Evolutionary conservation across 2,329 filamentous ascomycete species (phyloP).

Genomic region (Metarhizium rileyi): DNA sequence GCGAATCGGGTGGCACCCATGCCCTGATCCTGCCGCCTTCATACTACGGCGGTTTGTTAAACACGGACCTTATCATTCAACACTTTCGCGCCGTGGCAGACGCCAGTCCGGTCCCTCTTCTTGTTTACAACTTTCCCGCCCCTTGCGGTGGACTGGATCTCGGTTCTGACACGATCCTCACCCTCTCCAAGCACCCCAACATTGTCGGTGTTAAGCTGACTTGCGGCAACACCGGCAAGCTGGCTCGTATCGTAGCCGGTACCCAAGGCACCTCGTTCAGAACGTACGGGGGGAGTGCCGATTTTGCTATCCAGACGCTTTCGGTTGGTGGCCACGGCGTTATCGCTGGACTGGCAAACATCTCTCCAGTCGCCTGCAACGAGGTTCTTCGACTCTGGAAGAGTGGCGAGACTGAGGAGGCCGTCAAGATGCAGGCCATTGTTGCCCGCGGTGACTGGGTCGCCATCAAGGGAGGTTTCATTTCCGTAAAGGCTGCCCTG

Average conservation of each 20-base stretch:
- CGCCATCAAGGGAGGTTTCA: slow-evolving; percentile 58
- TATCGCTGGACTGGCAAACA: slow-evolving; percentile 63
- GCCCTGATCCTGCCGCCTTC: slow-evolving; percentile 59
- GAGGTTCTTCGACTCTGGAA: slow-evolving; percentile 40
- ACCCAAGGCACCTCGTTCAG: slow-evolving; percentile 41
- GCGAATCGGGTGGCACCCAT: slow-evolving; percentile 53
- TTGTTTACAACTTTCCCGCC: slow-evolving; percentile 56
- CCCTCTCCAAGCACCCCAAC: slow-evolving; percentile 42
- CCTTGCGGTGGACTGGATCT: slow-evolving; percentile 48
- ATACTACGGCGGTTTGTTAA: slow-evolving; percentile 56
- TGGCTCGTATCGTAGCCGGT: slow-evolving; percentile 38
- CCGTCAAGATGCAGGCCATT: slow-evolving; percentile 51
- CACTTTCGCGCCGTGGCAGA: slow-evolving; percentile 56
- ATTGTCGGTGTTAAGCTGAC: slow-evolving; percentile 56
- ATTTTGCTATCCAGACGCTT: slow-evolving; percentile 63
- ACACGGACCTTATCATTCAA: slow-evolving; percentile 43
- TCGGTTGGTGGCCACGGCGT: slow-evolving; percentile 62
- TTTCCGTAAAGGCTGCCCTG: slow-evolving; percentile 58
- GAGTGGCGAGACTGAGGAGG: slow-evolving; percentile 47
- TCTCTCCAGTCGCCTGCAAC: background rate
- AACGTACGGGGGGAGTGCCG: slow-evolving; percentile 62
- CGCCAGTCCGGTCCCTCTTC: slow-evolving; percentile 44
- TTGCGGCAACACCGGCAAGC: slow-evolving; percentile 54
- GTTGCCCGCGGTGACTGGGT: slow-evolving; percentile 61
- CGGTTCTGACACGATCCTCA: slow-evolving; percentile 44